Evolutionary conservation across 257 asterid species (phyloP).

Genomic region (Ehretia macrophylla): DNA sequence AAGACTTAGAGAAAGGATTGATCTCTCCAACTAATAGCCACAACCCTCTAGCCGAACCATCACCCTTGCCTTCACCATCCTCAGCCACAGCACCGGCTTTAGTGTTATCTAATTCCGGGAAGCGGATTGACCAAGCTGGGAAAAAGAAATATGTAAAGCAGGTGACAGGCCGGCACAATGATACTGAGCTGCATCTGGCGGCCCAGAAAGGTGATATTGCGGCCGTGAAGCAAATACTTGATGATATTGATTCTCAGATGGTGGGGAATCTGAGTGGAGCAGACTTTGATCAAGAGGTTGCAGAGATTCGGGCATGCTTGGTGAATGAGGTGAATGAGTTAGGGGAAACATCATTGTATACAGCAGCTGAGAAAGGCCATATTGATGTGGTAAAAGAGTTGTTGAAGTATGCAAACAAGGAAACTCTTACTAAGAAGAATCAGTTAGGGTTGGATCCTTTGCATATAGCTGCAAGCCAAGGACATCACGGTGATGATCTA

Average conservation of each 20-base stretch:
- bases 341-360: constrained; percentile 41
- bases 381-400: constrained; percentile 46
- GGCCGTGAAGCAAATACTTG: constrained; percentile 40
- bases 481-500: constrained; percentile 38
- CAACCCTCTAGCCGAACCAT: constrained; percentile 30
- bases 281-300: constrained; percentile 46
- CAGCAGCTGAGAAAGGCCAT: constrained; percentile 49
- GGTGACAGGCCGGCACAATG: constrained; percentile 54
- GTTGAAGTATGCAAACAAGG: constrained; percentile 38
- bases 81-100: constrained; percentile 51
- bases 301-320: constrained; percentile 44
- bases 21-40: constrained; percentile 21
- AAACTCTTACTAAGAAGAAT: constrained; percentile 42
- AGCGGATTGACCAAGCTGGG: constrained; percentile 52
- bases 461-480: constrained; percentile 49
- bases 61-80: constrained; percentile 39
- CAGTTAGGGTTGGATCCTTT: constrained; percentile 41
- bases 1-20: constrained; percentile 31
- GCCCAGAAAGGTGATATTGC: constrained; percentile 49
- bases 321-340: constrained; percentile 48
- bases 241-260: constrained; percentile 41
- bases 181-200: constrained; percentile 50
- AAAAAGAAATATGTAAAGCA: constrained; percentile 53
- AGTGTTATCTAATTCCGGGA: constrained; percentile 48
- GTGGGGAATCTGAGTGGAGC: constrained; percentile 38